These are phyloP conservation scores for Rhodotorula sp. DNA, from an alignment of 1,284 basidiomycete genomes.

Conservation along the genomic window DNA sequence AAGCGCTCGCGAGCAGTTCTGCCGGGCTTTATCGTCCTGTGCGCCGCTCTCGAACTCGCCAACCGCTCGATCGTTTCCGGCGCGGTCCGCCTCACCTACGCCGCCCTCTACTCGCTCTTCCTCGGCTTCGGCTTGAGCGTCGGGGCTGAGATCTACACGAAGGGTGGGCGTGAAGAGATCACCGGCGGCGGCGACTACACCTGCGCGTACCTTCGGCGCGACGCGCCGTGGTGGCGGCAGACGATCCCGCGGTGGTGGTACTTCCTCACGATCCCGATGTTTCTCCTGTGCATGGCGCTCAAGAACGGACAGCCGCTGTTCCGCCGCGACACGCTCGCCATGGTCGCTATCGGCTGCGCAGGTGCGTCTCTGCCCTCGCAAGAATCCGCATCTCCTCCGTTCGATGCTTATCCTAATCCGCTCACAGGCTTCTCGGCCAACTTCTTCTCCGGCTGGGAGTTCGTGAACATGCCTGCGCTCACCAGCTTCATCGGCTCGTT, in stretches of 20 bases:
- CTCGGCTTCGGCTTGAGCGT: slow-evolving; percentile 83
- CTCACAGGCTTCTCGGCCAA: slow-evolving; percentile 57
- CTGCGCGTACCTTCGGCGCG: slow-evolving; percentile 32
- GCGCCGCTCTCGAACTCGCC: slow-evolving; percentile 73
- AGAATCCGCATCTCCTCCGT: background rate
- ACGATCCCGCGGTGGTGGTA: slow-evolving; percentile 56
- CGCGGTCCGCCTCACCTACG: slow-evolving; percentile 74
- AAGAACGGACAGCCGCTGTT: slow-evolving; percentile 72
- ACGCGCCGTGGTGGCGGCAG: slow-evolving; percentile 57
- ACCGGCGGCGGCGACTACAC: slow-evolving; percentile 24
- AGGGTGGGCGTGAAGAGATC: slow-evolving; percentile 19
- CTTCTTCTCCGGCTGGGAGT: slow-evolving; percentile 68
- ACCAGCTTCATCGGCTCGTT: slow-evolving; percentile 63
- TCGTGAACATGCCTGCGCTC: slow-evolving; percentile 61
- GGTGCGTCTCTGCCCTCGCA: background rate
- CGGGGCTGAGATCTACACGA: slow-evolving; percentile 63
- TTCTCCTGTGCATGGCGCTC: slow-evolving; percentile 68
- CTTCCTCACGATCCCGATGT: slow-evolving; percentile 77
- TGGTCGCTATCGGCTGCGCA: slow-evolving; percentile 70
- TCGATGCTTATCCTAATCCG: background rate
- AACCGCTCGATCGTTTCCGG: slow-evolving; percentile 63
- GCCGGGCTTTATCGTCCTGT: slow-evolving; percentile 77
- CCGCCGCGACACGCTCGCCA: slow-evolving; percentile 66
- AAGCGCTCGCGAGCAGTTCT: slow-evolving; percentile 50
- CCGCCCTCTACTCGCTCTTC: slow-evolving; percentile 54